phyloP scores from a whole-genome alignment of 2,329 filamentous ascomycete species.

The Xylariaceae sp. region DNA sequence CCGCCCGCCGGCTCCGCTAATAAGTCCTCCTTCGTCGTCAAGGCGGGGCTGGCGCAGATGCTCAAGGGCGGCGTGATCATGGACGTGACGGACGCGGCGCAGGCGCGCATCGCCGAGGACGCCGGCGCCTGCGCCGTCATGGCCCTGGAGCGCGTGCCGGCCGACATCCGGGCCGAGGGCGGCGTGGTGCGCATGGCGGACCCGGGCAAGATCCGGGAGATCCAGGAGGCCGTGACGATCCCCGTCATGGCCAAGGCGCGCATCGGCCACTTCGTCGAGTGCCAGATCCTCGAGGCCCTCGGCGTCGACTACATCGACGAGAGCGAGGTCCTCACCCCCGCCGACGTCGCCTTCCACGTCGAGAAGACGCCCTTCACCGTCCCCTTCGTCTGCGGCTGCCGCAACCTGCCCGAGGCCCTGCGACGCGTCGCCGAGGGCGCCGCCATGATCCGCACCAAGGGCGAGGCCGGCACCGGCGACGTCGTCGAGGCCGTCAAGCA shows the following conservation, averaged over 20 bases:
- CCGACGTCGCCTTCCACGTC: conserved; percentile 88
- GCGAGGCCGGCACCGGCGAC: conserved; percentile 95
- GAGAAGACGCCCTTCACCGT: conserved; percentile 81
- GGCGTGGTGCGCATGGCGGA: conserved; percentile 98
- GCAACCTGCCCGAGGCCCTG: conserved; percentile 91
- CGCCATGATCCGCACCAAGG: conserved; percentile 98
- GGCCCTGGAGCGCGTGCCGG: conserved; percentile 96
- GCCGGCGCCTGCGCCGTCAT: conserved; percentile 96
- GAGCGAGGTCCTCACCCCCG: conserved; percentile 94
- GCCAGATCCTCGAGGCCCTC: conserved; percentile 94
- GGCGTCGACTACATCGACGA: conserved; percentile 98
- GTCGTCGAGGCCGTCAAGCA: conserved; percentile 96
- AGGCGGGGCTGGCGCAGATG: conserved; percentile 96
- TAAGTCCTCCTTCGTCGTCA: conserved; percentile 75
- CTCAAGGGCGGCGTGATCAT: conserved; percentile 99
- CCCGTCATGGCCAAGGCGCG: conserved; percentile 99
- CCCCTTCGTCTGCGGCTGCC: conserved; percentile 95
- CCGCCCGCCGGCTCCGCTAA: conserved; percentile 39
- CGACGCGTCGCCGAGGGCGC: conserved; percentile 90
- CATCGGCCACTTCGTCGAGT: conserved; percentile 98
- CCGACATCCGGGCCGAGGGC: conserved; percentile 89
- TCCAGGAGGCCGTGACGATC: conserved; percentile 92
- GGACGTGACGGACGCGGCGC: conserved; percentile 93
- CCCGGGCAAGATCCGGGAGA: conserved; percentile 90
- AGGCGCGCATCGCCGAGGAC: conserved; percentile 96